A percentile compares a stretch with the other conserved stretches of the same genome.
Evolutionary conservation across 495 filamentous ascomycete genomes (phyloP).

Genomic region (Xylaria scruposa): DNA sequence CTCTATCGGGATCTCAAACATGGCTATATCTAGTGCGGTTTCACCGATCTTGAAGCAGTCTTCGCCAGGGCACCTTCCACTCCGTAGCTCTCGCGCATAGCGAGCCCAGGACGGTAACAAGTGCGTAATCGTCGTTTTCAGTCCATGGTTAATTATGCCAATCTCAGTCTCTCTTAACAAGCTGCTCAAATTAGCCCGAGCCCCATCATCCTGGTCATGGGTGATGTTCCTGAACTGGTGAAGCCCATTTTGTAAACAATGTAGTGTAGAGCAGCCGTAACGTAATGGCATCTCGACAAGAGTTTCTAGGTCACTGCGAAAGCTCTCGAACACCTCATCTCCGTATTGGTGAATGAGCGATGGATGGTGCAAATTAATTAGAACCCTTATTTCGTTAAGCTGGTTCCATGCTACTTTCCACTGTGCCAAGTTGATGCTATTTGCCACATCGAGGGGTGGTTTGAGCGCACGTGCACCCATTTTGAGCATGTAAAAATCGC

Average conservation of each 20-base stretch:
- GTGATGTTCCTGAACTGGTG: background rate
- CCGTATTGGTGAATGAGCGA: background rate
- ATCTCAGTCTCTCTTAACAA: background rate
- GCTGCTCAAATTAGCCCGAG: background rate
- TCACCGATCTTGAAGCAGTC: background rate
- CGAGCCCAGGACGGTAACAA: conserved; percentile 1
- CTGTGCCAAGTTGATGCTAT: background rate
- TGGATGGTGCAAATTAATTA: background rate
- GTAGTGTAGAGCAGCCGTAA: background rate
- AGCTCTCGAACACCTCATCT: background rate
- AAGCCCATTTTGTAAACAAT: background rate
- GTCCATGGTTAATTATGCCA: background rate
- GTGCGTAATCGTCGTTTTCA: too few species aligned
- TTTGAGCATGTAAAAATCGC: too few species aligned
- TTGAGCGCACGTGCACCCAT: background rate
- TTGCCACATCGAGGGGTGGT: background rate
- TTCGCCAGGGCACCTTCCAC: background rate
- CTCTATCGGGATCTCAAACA: background rate
- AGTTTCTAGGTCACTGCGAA: background rate
- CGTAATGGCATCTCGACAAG: background rate
- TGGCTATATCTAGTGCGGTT: background rate
- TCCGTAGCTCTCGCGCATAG: background rate
- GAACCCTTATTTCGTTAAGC: background rate
- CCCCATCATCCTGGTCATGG: background rate
- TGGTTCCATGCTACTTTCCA: background rate